These are phyloP conservation scores for Starmerella potacharoeniae DNA, from an alignment of 805 yeast genomes.

Conservation along the genomic window DNA sequence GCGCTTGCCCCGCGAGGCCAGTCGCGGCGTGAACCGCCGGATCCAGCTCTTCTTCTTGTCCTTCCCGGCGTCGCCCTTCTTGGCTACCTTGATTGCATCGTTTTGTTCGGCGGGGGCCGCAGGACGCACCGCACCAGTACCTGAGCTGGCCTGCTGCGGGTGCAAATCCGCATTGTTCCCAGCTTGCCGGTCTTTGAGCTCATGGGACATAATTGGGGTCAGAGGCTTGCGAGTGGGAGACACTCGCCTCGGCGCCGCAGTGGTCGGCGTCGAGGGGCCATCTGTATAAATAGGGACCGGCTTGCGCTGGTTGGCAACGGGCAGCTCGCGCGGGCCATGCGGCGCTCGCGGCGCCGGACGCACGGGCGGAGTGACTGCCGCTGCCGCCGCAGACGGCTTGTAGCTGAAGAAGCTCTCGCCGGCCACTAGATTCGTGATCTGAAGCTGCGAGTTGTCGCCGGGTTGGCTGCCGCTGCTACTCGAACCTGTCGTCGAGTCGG, in stretches of 20 bases:
- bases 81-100: not conserved
- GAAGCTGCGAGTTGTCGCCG: conserved; percentile 16
- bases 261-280: not conserved
- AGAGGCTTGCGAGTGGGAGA: not conserved
- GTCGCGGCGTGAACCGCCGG: conserved; percentile 17
- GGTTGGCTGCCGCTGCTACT: conserved; percentile 2
- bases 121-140: not conserved
- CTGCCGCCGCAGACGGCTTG: conserved; percentile 21
- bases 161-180: not conserved
- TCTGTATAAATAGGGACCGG: conserved; percentile 17
- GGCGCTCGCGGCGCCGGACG: conserved; percentile 21
- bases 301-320: conserved; percentile 8
- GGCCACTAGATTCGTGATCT: conserved; percentile 14
- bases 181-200: not conserved
- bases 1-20: conserved; percentile 8
- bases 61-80: not conserved
- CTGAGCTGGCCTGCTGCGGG: not conserved
- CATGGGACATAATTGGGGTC: not conserved
- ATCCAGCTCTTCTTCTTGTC: conserved; percentile 17
- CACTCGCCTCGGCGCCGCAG: not conserved
- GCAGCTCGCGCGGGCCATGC: conserved; percentile 11
- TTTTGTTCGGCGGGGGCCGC: not conserved
- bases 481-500: not conserved
- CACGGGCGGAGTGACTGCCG: conserved; percentile 17
- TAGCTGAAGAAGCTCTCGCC: conserved; percentile 21